These are phyloP conservation scores for Lactarius indigo DNA, from an alignment of 768 basidiomycete genomes.

Conservation along the genomic window DNA sequence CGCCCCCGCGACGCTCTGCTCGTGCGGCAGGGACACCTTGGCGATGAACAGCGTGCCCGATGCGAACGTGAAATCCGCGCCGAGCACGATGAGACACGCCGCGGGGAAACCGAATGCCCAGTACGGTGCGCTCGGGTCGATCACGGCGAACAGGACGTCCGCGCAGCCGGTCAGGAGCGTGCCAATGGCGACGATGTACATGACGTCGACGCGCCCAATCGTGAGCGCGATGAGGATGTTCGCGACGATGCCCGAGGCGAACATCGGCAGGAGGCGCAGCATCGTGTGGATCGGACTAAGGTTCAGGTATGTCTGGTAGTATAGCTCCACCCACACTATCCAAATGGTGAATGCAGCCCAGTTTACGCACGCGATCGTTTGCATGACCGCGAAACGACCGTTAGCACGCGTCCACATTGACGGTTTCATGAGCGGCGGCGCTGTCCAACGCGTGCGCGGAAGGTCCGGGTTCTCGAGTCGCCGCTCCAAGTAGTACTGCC, in stretches of 20 bases:
- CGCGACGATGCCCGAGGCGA: slow-evolving; percentile 57
- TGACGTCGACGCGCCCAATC: slow-evolving; percentile 51
- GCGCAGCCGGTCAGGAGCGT: slow-evolving; percentile 56
- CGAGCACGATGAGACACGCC: slow-evolving; percentile 60
- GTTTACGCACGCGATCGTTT: slow-evolving; percentile 57
- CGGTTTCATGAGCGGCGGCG: slow-evolving; percentile 64
- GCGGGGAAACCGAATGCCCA: slow-evolving; percentile 80
- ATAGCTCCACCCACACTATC: slow-evolving; percentile 59
- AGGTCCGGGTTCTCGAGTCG: slow-evolving; percentile 23
- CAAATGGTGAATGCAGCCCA: slow-evolving; percentile 58
- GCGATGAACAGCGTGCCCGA: slow-evolving; percentile 74
- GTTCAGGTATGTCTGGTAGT: slow-evolving; percentile 62
- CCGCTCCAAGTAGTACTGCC: slow-evolving; percentile 61
- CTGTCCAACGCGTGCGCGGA: slow-evolving; percentile 32
- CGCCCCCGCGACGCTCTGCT: slow-evolving; percentile 74
- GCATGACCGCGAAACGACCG: slow-evolving; percentile 60
- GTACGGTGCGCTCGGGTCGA: slow-evolving; percentile 52
- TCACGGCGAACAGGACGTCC: slow-evolving; percentile 64
- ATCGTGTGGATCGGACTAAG: slow-evolving; percentile 59
- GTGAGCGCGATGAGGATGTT: slow-evolving; percentile 63
- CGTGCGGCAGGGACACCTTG: slow-evolving; percentile 58
- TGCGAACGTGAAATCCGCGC: slow-evolving; percentile 75
- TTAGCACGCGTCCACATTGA: slow-evolving; percentile 60
- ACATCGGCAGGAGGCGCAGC: slow-evolving; percentile 68
- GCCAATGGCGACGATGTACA: slow-evolving; percentile 56